Percentiles rank a stretch among this genome's conserved stretches.
These are phyloP conservation scores for Calonectria honghensis DNA, from an alignment of 2,329 filamentous ascomycete species.

Conservation along the genomic window DNA sequence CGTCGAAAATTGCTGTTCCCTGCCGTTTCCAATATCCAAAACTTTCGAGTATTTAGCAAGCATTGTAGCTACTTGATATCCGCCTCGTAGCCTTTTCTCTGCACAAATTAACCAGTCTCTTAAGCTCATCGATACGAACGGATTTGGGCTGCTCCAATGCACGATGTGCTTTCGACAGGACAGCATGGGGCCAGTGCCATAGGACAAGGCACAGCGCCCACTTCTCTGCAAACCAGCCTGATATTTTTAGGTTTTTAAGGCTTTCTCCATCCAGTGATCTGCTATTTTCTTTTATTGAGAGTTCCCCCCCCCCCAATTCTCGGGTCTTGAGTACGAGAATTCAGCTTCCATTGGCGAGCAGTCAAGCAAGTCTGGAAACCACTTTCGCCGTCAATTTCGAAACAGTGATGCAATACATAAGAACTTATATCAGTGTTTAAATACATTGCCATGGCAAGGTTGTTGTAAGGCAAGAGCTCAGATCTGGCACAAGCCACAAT, in stretches of 20 bases:
- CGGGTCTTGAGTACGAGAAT: conserved; percentile 30
- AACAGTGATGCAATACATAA: conserved; percentile 34
- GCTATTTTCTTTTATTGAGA: neutral
- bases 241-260: conserved; percentile 13
- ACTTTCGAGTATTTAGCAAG: conserved; percentile 35
- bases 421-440: conserved; percentile 6
- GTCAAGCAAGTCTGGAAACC: conserved; percentile 13
- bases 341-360: conserved; percentile 34
- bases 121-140: conserved; percentile 56
- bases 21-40: conserved; percentile 29
- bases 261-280: conserved; percentile 35
- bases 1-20: conserved; percentile 30
- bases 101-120: conserved; percentile 56
- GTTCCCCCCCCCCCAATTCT: neutral
- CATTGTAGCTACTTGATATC: conserved; percentile 47
- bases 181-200: conserved; percentile 50
- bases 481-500: neutral
- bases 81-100: conserved; percentile 50
- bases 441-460: neutral
- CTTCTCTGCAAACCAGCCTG: conserved; percentile 5
- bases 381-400: conserved; percentile 52
- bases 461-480: no score
- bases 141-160: conserved; percentile 58
- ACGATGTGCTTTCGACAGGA: conserved; percentile 57
- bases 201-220: conserved; percentile 45